Percentiles rank a stretch among this genome's conserved stretches.
These are phyloP conservation scores for Cyberlindnera subsufficiens DNA, from an alignment of 805 yeast genomes.

Conservation along the genomic window DNA sequence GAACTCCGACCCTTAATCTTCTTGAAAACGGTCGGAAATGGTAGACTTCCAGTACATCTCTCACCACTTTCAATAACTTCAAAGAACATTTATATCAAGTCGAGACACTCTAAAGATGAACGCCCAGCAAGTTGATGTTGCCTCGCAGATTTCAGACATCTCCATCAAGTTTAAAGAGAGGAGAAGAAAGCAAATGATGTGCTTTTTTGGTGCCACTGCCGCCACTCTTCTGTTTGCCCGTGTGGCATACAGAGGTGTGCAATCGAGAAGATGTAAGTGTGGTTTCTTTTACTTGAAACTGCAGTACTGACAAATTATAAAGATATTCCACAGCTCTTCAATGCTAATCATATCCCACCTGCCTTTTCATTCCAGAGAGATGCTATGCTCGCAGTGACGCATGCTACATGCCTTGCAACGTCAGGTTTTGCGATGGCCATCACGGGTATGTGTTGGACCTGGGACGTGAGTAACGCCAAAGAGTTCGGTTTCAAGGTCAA, in stretches of 20 bases:
- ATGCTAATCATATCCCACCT: conserved; percentile 84
- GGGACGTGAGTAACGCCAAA: conserved; percentile 59
- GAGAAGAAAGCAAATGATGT: conserved; percentile 64
- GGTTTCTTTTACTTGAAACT: too few species aligned
- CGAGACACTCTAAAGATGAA: background rate
- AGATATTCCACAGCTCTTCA: conserved; percentile 67
- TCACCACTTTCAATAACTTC: too few species aligned
- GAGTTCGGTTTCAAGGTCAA: conserved; percentile 74
- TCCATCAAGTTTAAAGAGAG: conserved; percentile 30
- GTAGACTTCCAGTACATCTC: too few species aligned
- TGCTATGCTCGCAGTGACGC: conserved; percentile 79
- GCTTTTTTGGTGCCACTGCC: conserved; percentile 68
- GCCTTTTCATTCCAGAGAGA: conserved; percentile 74
- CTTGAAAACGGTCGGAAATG: too few species aligned
- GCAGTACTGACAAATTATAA: conserved; percentile 14
- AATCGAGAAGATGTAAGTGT: conserved; percentile 44
- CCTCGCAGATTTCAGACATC: conserved; percentile 12
- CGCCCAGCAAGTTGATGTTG: conserved; percentile 5
- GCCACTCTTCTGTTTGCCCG: conserved; percentile 68
- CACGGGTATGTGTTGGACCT: conserved; percentile 74
- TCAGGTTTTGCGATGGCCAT: conserved; percentile 67
- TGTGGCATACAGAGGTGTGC: conserved; percentile 68
- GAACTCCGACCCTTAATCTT: too few species aligned
- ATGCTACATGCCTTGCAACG: conserved; percentile 71
- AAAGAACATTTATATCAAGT: too few species aligned